These are phyloP conservation scores for Tetrapyrgos nigripes DNA, from an alignment of 1,284 basidiomycete species.

Conservation along the genomic window DNA sequence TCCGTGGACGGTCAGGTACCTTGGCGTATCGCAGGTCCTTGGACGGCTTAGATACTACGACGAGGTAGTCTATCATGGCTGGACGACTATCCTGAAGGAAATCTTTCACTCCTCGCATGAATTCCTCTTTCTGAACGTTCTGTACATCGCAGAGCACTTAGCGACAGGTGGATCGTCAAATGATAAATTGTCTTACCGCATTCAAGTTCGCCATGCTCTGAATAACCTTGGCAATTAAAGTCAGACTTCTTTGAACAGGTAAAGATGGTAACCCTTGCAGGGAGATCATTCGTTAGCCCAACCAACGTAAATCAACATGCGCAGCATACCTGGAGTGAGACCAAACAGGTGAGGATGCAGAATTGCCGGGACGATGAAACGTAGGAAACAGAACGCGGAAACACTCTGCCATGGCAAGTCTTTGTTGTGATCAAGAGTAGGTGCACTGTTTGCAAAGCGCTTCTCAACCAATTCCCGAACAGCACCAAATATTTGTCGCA, in stretches of 20 bases:
- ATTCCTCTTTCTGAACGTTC: conserved; percentile 73
- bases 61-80: conserved; percentile 79
- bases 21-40: conserved; percentile 39
- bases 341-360: conserved; percentile 81
- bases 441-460: conserved; percentile 54
- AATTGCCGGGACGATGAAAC: conserved; percentile 85
- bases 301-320: conserved; percentile 14
- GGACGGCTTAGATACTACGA: conserved; percentile 67
- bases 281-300: conserved; percentile 4
- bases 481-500: conserved; percentile 74
- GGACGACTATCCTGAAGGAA: conserved; percentile 65
- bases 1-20: conserved; percentile 51
- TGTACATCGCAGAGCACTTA: conserved; percentile 29
- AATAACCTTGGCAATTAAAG: conserved; percentile 79
- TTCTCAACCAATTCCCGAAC: conserved; percentile 75
- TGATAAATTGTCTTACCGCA: conserved; percentile 50
- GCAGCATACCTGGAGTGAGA: conserved; percentile 65
- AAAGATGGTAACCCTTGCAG: conserved; percentile 65
- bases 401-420: conserved; percentile 81
- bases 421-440: conserved; percentile 47
- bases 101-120: conserved; percentile 73
- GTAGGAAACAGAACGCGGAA: conserved; percentile 84
- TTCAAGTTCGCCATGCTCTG: conserved; percentile 84
- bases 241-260: conserved; percentile 75
- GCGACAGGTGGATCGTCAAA: neutral